Evolutionary conservation across 306 rosid species (phyloP).

Genomic region (Argentina anserina): DNA sequence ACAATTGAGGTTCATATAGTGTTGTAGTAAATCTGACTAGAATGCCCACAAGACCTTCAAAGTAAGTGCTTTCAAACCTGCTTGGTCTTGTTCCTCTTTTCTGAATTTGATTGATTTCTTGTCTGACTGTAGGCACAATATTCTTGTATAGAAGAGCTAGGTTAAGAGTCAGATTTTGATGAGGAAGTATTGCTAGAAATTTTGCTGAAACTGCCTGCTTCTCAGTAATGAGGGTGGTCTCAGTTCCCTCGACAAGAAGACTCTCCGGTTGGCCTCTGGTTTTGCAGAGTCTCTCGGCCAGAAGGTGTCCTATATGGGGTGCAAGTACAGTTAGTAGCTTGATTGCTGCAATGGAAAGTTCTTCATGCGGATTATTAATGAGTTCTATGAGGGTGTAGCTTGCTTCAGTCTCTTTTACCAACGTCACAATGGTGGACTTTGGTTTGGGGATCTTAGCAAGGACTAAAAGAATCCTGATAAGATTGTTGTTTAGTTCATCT

Average conservation of each 20-base stretch:
- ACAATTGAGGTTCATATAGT: constrained; percentile 35
- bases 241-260: constrained; percentile 27
- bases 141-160: constrained; percentile 28
- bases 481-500: constrained; percentile 36
- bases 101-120: constrained; percentile 34
- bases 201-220: constrained; percentile 45
- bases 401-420: constrained; percentile 35
- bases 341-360: constrained; percentile 27
- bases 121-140: constrained; percentile 33
- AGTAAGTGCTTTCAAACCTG: constrained; percentile 23
- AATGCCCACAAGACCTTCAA: constrained; percentile 40
- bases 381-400: constrained; percentile 33
- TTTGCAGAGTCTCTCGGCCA: constrained; percentile 34
- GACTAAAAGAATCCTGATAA: constrained; percentile 36
- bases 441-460: constrained; percentile 29
- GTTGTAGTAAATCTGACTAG: constrained; percentile 46
- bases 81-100: constrained; percentile 24
- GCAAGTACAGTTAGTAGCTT: constrained; percentile 36
- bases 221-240: constrained; percentile 26
- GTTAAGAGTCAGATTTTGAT: constrained; percentile 35
- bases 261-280: constrained; percentile 37
- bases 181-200: constrained; percentile 41
- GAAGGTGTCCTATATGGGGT: constrained; percentile 33
- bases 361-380: constrained; percentile 29
- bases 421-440: constrained; percentile 23